Evolutionary conservation across 73 alveolate species (phyloP), one percentile per base, ranked within the genome.

Genomic region (Tetrahymena malaccensis): DNA sequence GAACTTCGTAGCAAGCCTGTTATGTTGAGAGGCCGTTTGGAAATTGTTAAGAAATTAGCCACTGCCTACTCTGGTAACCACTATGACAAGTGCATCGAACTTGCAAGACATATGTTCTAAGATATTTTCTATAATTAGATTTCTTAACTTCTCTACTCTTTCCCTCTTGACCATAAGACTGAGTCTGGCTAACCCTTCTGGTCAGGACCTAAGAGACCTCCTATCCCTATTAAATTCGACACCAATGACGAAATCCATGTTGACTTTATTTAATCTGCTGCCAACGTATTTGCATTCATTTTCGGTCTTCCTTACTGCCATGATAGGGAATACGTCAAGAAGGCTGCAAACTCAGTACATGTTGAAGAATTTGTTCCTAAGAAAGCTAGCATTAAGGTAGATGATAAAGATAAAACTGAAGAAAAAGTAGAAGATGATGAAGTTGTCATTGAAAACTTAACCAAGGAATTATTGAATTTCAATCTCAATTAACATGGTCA

Each of bases 191-290:
- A 97, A 43, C 98, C 98, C 21, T 99, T 99, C 98, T 99, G 99
- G 99, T 96, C 99, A 43, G 99, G 99, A 21, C 99, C 99, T 17
- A 99, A 98, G 97, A 98, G 99, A 96, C 98, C 99, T 43, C 99
- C 99, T 4, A 94, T 97, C 55, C 99, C 99, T 17, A 96, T 98
- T 31, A 96, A 96, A 35, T 99, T 97, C 93, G 99, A 98, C 93
- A 94, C 96, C 34, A 94, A 96, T 35, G 99, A 99, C 93, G 98
- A 96, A 21, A 96, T 96, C 25, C 99, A 98, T 94, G 94, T 96
- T 34, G 95, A 94, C 22, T 99, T 98, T 93, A 98, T 99, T 27
- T 93, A 98, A 35, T 96, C 98, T 43, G 97, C 97, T 50, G 98
- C 99, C 55, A 98, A 97, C 94, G 96, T 99, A 43, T 96, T 98